Conservation (phyloP, 345 rosid species). For the Mercurialis annua region DNA sequence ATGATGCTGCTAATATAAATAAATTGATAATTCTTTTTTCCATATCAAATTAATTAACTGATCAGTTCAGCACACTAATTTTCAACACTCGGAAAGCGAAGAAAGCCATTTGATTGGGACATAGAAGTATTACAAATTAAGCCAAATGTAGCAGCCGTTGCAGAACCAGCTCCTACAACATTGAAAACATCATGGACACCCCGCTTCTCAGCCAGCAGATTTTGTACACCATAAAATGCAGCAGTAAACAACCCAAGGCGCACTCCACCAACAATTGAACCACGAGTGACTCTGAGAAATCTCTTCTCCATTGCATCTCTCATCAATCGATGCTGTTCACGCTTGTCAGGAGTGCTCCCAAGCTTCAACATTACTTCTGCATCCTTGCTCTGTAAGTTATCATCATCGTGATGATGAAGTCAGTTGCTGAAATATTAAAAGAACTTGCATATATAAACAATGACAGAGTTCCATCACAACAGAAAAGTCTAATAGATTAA, state of each 20-base stretch:
- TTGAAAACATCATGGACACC: conserved; percentile 78
- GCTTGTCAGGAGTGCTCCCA: conserved; percentile 89
- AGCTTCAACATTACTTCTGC: conserved; percentile 94
- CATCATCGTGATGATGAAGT: conserved; percentile 13
- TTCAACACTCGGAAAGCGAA: neutral
- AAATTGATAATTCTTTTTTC: neutral
- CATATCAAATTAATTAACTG: neutral
- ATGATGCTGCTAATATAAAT: neutral
- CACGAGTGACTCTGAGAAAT: conserved; percentile 77
- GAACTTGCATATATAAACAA: neutral
- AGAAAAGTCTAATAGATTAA: neutral
- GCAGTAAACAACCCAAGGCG: conserved; percentile 96
- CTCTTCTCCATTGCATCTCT: conserved; percentile 97
- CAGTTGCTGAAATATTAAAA: neutral
- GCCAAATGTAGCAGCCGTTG: conserved; percentile 89
- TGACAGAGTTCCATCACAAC: neutral
- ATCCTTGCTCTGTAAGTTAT: conserved; percentile 97
- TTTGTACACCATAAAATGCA: conserved; percentile 66
- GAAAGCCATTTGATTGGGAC: neutral
- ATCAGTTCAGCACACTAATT: neutral
- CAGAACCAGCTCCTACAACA: conserved; percentile 89
- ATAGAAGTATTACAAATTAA: conserved; percentile 49
- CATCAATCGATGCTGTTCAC: conserved; percentile 81
- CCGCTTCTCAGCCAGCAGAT: conserved; percentile 73
- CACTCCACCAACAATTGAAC: conserved; percentile 84